These are phyloP conservation scores for Termitomyces sp. DNA, from an alignment of 768 basidiomycete species.

Conservation along the genomic window DNA sequence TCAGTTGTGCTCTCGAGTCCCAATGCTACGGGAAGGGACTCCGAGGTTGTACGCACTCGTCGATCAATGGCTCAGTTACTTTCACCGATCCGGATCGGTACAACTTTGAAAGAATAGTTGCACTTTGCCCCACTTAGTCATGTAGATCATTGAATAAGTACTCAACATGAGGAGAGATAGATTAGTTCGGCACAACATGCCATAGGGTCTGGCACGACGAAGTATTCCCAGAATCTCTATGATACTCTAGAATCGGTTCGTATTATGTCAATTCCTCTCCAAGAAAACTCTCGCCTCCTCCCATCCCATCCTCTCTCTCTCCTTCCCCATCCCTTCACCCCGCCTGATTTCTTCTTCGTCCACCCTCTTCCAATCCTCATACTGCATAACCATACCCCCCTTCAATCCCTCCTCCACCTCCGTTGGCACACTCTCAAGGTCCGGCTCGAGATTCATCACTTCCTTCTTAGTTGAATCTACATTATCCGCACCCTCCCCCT, in stretches of 20 bases:
- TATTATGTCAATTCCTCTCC: neutral
- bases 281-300: conserved; percentile 41
- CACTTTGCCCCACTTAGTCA: too few species aligned
- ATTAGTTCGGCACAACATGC: too few species aligned
- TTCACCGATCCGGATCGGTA: too few species aligned
- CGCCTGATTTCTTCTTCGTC: conserved; percentile 67
- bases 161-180: too few species aligned
- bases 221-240: too few species aligned
- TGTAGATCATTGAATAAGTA: too few species aligned
- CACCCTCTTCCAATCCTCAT: conserved; percentile 72
- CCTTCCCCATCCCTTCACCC: conserved; percentile 58
- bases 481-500: neutral
- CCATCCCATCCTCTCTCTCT: conserved; percentile 78
- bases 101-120: too few species aligned
- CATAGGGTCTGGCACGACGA: too few species aligned
- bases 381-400: conserved; percentile 49
- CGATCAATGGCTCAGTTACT: too few species aligned
- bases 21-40: too few species aligned
- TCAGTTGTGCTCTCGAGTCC: too few species aligned
- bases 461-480: conserved; percentile 11
- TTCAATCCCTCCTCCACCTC: conserved; percentile 41
- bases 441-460: conserved; percentile 32
- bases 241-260: neutral
- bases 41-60: too few species aligned
- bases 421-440: conserved; percentile 44